Evolutionary conservation across 306 rosid genomes (phyloP), one percentile per base, ranked within the genome.

Genomic region (Pterocarpus macrocarpus): DNA sequence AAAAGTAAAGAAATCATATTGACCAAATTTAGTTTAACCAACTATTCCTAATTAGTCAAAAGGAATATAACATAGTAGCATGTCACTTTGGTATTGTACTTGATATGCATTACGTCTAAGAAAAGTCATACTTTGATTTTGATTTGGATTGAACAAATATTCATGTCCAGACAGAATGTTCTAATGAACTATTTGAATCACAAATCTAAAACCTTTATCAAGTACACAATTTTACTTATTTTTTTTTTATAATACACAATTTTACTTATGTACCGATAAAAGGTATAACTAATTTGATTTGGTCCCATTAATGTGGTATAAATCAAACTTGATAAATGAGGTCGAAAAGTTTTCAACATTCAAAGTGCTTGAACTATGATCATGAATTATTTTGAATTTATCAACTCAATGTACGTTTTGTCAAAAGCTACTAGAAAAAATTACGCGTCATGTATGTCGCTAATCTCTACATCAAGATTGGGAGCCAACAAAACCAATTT

Each of bases 401-500:
- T 57, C 61, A 68, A 56, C 58, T 56, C 76, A 78, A 79, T n/a
- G 49, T 17, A 58, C 1, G 30, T 7, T 68, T 69, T n/a, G 22
- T 30, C 49, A 15, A 32, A 68, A 14, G 58, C 14, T 15, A 68
- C 58, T 64, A 50, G 53, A 38, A 16, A 41, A 14, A 65, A 53
- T 5, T 8, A 41, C 1, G 43, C 68, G 82, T 56, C 76, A 68
- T 57, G 69, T 7, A 33, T 56, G 30, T 6, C 52, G 67, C 15
- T 38, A 67, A 38, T 8, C 47, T 8, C 35, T 76, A 33, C 41
- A 22, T 38, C 65, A 36, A 64, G 11, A 38, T 22, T 53, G 33
- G 64, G 55, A 38, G 15, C 39, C 80, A 64, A 45, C 30, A 64
- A 64, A 76, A 44, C 16, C n/a, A 45, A 30, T 61, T 75, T 77